phyloP scores from a whole-genome alignment of 306 rosid species.

The Elaeagnus macrophylla region DNA sequence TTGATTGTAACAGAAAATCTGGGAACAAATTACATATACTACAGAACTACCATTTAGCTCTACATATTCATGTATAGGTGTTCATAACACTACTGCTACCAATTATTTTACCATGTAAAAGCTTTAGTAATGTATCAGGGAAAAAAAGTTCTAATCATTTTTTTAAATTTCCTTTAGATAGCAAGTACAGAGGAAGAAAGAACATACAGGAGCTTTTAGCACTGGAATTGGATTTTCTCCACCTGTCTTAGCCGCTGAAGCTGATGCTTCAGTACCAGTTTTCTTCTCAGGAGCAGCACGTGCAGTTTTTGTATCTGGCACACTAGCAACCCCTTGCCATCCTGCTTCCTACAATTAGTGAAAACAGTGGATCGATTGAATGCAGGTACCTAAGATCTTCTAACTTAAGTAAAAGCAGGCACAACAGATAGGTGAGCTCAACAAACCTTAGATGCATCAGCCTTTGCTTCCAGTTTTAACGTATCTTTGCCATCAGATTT shows the following conservation, averaged over 20 bases:
- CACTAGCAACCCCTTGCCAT: slow-evolving; percentile 27
- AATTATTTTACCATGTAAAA: too few relatives aligned
- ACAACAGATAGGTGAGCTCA: slow-evolving; percentile 5
- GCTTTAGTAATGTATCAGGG: too few relatives aligned
- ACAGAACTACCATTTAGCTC: too few relatives aligned
- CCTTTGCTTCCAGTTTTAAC: slow-evolving; percentile 51
- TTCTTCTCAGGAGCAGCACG: slow-evolving; percentile 32
- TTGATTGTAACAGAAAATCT: slow-evolving; percentile 3
- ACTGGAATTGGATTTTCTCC: slow-evolving; percentile 37
- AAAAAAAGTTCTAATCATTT: too few relatives aligned
- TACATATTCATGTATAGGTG: too few relatives aligned
- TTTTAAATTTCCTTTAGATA: too few relatives aligned
- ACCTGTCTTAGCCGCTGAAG: slow-evolving; percentile 33
- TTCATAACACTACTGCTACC: too few relatives aligned
- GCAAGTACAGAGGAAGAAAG: too few relatives aligned
- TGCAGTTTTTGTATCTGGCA: slow-evolving; percentile 46
- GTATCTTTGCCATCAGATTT: slow-evolving; percentile 45
- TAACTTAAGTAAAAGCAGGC: slow-evolving; percentile 12
- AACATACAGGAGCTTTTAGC: slow-evolving; percentile 47
- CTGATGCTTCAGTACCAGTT: slow-evolving; percentile 33
- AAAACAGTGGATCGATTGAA: slow-evolving; percentile 2
- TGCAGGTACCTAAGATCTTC: slow-evolving; percentile 2
- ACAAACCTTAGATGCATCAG: slow-evolving; percentile 57
- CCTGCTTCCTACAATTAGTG: slow-evolving; percentile 26
- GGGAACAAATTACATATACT: too few relatives aligned